phyloP scores from a whole-genome alignment of 345 rosid genomes.

The Citrus cavaleriei region DNA sequence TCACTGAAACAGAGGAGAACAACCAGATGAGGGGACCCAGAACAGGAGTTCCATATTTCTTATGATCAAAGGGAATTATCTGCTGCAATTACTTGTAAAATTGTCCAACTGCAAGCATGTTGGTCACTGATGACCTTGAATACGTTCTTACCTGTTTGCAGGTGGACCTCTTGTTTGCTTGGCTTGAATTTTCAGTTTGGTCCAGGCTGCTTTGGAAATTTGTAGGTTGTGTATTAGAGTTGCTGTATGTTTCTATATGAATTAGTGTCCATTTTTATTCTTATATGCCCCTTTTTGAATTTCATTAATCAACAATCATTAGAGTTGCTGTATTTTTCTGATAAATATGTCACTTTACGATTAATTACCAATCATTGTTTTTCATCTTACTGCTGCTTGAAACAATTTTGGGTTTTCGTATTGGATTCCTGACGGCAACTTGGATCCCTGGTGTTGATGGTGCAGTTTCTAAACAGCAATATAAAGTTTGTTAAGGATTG shows the following conservation, averaged over 20 bases:
- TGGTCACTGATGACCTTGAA: constrained; percentile 11
- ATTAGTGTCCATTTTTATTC: constrained; percentile 1
- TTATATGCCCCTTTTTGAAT: constrained; percentile 5
- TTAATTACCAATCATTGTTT: constrained; percentile 2
- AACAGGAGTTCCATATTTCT: constrained; percentile 96
- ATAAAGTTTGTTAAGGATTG: not conserved
- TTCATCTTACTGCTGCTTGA: not conserved
- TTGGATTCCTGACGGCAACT: not conserved
- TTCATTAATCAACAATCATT: not conserved
- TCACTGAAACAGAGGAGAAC: constrained; percentile 99
- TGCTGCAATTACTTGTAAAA: constrained; percentile 20
- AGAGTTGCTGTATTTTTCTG: not conserved
- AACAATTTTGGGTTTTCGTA: not conserved
- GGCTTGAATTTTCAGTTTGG: constrained; percentile 15
- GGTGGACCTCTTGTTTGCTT: constrained; percentile 15
- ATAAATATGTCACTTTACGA: not conserved
- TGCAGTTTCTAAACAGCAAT: not conserved
- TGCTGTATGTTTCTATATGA: constrained; percentile 14
- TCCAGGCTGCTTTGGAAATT: constrained; percentile 21
- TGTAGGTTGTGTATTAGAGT: constrained; percentile 23
- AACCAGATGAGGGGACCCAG: constrained; percentile 99
- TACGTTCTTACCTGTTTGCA: constrained; percentile 15
- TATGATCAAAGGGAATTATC: constrained; percentile 34
- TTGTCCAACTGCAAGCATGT: constrained; percentile 10
- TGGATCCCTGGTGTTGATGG: not conserved